A percentile compares a stretch with the other conserved stretches of the same genome.
Evolutionary conservation across 2,329 filamentous ascomycete genomes (phyloP).

Genomic region (Nothophaeocryptopus gaeumannii): DNA sequence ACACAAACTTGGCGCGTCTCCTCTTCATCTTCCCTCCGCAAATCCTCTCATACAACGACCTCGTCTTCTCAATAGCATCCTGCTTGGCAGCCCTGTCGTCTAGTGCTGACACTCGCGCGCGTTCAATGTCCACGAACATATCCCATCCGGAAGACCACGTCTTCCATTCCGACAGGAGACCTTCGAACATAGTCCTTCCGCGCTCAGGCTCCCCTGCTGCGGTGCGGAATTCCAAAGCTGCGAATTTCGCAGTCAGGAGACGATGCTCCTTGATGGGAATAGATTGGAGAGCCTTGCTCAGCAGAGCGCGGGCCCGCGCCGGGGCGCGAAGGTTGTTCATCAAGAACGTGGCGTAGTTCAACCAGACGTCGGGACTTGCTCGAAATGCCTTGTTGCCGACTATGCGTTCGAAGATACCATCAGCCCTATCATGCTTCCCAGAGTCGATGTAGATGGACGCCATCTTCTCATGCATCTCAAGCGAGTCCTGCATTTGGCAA

Average conservation of each 20-base stretch:
- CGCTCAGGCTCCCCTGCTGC: conserved; percentile 79
- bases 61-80: conserved; percentile 58
- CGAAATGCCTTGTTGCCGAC: conserved; percentile 81
- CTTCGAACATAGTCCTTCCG: conserved; percentile 91
- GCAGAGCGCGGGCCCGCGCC: conserved; percentile 71
- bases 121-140: conserved; percentile 82
- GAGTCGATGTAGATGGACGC: conserved; percentile 94
- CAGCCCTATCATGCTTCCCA: conserved; percentile 79
- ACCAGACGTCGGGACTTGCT: conserved; percentile 75
- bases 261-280: conserved; percentile 69
- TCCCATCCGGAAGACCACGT: conserved; percentile 94
- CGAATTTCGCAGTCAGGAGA: conserved; percentile 80
- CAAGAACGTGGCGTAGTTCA: conserved; percentile 92
- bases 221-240: conserved; percentile 85
- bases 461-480: conserved; percentile 84
- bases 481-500: conserved; percentile 87
- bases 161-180: conserved; percentile 76
- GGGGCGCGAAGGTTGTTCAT: conserved; percentile 69
- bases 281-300: conserved; percentile 80
- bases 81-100: conserved; percentile 42
- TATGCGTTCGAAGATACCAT: conserved; percentile 80
- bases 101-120: conserved; percentile 32
- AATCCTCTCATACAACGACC: conserved; percentile 73
- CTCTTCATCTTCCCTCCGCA: conserved; percentile 66
- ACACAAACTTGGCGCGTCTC: conserved; percentile 80